These are phyloP conservation scores for Lichenothelia convexa DNA, from an alignment of 495 filamentous ascomycete species.

Conservation along the genomic window DNA sequence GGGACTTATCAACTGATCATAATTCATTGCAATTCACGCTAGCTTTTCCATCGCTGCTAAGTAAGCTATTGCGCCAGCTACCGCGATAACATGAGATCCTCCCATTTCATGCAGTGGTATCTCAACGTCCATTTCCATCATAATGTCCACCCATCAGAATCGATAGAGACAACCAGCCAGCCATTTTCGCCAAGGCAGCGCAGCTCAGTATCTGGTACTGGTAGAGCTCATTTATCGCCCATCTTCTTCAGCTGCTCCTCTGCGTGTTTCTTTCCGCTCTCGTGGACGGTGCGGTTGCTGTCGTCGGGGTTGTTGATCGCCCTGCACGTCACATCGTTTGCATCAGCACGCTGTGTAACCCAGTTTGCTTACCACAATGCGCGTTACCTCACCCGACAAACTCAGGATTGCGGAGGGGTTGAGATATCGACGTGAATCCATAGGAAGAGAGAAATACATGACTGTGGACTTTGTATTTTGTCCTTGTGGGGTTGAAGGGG, in stretches of 20 bases:
- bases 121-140: background rate
- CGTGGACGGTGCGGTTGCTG: background rate
- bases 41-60: too few relatives aligned
- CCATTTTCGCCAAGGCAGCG: background rate
- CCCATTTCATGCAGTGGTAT: background rate
- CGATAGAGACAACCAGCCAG: background rate
- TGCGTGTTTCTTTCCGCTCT: too few relatives aligned
- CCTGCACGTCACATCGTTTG: background rate
- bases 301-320: background rate
- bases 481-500: too few relatives aligned
- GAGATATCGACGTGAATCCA: too few relatives aligned
- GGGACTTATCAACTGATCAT: background rate
- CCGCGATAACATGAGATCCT: too few relatives aligned
- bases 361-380: background rate
- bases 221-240: background rate
- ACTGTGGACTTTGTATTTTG: too few relatives aligned
- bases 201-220: background rate
- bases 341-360: background rate
- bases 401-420: too few relatives aligned
- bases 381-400: too few relatives aligned
- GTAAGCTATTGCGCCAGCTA: too few relatives aligned
- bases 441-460: too few relatives aligned
- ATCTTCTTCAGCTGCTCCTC: background rate
- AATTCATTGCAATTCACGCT: too few relatives aligned
- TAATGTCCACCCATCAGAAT: background rate